A percentile compares a stretch with the other conserved stretches of the same genome.
Evolutionary conservation across 306 rosid genomes (phyloP).

Genomic region (Castanea sativa): DNA sequence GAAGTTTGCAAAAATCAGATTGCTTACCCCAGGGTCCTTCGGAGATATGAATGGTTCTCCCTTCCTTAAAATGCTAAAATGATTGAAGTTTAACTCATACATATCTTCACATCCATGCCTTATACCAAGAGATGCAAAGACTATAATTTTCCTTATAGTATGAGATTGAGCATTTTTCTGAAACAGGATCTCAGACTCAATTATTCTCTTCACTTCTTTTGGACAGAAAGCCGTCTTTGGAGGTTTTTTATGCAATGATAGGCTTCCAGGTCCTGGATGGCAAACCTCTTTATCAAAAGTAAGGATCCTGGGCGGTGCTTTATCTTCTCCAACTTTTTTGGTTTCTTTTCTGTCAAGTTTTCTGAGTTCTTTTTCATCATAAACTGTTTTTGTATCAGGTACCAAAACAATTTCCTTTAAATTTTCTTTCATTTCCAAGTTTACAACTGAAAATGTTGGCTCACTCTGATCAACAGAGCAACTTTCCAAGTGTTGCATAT

Average conservation of each 20-base stretch:
- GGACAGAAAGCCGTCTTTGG: constrained; percentile 79
- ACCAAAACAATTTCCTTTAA: constrained; percentile 16
- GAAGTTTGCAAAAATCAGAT: neutral
- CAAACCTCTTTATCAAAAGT: constrained; percentile 18
- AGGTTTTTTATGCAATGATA: constrained; percentile 47
- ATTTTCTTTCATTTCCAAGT: constrained; percentile 31
- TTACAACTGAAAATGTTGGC: constrained; percentile 16
- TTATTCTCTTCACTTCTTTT: constrained; percentile 71
- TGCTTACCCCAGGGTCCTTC: constrained; percentile 68
- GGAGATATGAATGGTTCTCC: constrained; percentile 69
- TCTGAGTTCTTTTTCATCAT: constrained; percentile 23
- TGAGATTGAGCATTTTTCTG: constrained; percentile 73
- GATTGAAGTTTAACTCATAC: constrained; percentile 72
- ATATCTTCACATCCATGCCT: constrained; percentile 90
- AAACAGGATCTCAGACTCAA: constrained; percentile 50
- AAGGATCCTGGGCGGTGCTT: constrained; percentile 9
- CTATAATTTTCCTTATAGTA: constrained; percentile 78
- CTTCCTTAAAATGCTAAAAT: constrained; percentile 71
- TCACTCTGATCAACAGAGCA: constrained; percentile 14
- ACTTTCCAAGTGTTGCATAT: constrained; percentile 14
- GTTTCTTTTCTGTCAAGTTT: constrained; percentile 23
- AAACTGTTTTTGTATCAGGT: constrained; percentile 14
- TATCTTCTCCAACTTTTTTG: constrained; percentile 22
- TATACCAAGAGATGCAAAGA: constrained; percentile 82
- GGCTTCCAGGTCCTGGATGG: constrained; percentile 27